Evolutionary conservation across 1,139 yeast genomes (phyloP).

Genomic region (Kodamaea ohmeri): DNA sequence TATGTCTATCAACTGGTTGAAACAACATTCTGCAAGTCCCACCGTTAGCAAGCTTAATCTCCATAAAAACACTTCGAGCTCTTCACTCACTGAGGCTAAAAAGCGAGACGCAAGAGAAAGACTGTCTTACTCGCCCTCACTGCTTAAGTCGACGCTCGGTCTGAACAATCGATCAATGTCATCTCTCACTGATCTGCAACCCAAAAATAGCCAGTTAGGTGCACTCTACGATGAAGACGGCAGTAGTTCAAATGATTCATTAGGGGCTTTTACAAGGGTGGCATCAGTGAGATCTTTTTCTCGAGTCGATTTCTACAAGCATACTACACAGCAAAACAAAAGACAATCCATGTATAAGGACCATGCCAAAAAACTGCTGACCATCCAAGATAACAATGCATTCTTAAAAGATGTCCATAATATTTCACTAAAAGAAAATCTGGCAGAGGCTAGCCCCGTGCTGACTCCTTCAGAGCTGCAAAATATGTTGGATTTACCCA

Average conservation of each 20-base stretch:
- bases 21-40: constrained; percentile 9
- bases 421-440: constrained; percentile 6
- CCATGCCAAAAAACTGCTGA: not conserved
- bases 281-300: constrained; percentile 41
- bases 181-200: constrained; percentile 4
- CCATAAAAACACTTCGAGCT: not conserved
- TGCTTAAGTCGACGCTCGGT: not conserved
- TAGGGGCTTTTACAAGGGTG: constrained; percentile 30
- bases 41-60: not conserved
- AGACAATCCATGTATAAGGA: constrained; percentile 12
- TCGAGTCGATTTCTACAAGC: constrained; percentile 38
- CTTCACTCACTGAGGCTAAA: constrained; percentile 2
- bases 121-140: not conserved
- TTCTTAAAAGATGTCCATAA: constrained; percentile 13
- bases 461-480: constrained; percentile 4
- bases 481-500: constrained; percentile 33
- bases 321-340: constrained; percentile 32
- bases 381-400: constrained; percentile 16
- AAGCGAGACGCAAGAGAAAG: not conserved
- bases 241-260: constrained; percentile 16
- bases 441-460: not conserved
- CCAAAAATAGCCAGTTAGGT: not conserved
- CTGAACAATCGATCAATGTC: not conserved
- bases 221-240: constrained; percentile 1
- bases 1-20: constrained; percentile 57